Conservation (phyloP, 176 grass and related monocot species). For the Tillandsia leiboldiana region DNA sequence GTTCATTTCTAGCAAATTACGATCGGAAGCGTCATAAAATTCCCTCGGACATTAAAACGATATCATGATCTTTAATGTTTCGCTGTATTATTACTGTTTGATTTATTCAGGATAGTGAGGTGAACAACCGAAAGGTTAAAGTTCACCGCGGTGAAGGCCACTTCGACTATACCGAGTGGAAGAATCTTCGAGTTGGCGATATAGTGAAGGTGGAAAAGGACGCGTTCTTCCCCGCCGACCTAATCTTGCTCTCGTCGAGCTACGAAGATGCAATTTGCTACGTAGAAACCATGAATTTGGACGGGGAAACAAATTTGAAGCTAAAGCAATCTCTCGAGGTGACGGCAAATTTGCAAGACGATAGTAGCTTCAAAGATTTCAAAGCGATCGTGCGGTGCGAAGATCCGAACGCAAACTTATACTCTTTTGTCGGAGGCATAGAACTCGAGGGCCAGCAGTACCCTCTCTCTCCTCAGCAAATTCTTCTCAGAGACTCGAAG, state of each 20-base stretch:
- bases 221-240: slow-evolving; percentile 88
- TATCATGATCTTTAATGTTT: no score
- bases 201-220: slow-evolving; percentile 98
- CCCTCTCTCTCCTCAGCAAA: slow-evolving; percentile 67
- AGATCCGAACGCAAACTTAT: slow-evolving; percentile 91
- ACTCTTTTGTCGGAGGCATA: slow-evolving; percentile 86
- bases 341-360: slow-evolving; percentile 57
- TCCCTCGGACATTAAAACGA: no score
- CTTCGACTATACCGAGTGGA: slow-evolving; percentile 71
- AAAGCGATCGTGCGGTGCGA: slow-evolving; percentile 68
- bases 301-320: slow-evolving; percentile 99
- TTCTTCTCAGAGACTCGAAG: slow-evolving; percentile 90
- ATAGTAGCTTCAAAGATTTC: slow-evolving; percentile 39
- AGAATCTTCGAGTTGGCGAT: slow-evolving; percentile 75
- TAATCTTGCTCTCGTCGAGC: slow-evolving; percentile 93
- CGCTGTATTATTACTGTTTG: neutral
- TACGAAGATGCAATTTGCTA: slow-evolving; percentile 94
- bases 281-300: slow-evolving; percentile 97
- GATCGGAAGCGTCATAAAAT: no score
- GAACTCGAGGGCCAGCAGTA: slow-evolving; percentile 46
- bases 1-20: no score
- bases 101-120: slow-evolving; percentile 53
- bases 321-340: slow-evolving; percentile 79
- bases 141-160: slow-evolving; percentile 44
- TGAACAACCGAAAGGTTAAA: slow-evolving; percentile 82